These are phyloP conservation scores for Aspergillus pseudonomiae DNA, from an alignment of 2,329 filamentous ascomycete species.

Conservation along the genomic window DNA sequence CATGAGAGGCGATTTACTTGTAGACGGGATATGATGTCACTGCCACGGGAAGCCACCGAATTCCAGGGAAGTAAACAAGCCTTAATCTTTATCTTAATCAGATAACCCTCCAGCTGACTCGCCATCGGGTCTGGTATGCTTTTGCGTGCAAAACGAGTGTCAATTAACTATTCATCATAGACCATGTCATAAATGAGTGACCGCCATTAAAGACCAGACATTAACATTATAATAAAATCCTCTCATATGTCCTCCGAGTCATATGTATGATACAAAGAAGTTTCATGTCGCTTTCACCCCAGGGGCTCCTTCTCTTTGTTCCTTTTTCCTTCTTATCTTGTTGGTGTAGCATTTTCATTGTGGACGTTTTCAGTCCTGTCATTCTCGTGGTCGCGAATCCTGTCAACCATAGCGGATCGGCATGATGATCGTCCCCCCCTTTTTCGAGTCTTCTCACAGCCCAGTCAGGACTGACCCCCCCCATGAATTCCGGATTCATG, in stretches of 20 bases:
- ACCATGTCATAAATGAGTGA: constrained; percentile 10
- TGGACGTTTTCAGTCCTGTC: not conserved
- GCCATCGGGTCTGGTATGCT: not conserved
- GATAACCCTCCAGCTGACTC: not conserved
- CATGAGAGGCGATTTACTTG: not conserved
- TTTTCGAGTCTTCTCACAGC: not conserved
- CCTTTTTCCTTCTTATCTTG: not conserved
- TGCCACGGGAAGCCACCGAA: not conserved
- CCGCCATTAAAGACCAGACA: constrained; percentile 8
- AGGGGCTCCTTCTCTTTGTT: not conserved
- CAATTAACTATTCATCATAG: not conserved
- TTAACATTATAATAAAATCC: constrained; percentile 10
- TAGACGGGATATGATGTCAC: constrained; percentile 1
- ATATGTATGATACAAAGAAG: constrained; percentile 4
- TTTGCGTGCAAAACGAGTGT: not conserved
- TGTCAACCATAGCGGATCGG: not conserved
- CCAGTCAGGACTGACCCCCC: not conserved
- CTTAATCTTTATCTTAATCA: not conserved
- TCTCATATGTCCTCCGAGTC: not conserved
- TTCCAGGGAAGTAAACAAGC: not conserved
- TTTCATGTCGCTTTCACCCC: not conserved
- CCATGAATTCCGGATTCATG: constrained; percentile 17
- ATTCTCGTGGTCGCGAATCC: not conserved
- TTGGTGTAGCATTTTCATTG: not conserved
- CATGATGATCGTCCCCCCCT: not conserved